Evolutionary conservation across 805 yeast species (phyloP), one percentile per base, ranked within the genome.

Genomic region (Babjeviella inositovora): DNA sequence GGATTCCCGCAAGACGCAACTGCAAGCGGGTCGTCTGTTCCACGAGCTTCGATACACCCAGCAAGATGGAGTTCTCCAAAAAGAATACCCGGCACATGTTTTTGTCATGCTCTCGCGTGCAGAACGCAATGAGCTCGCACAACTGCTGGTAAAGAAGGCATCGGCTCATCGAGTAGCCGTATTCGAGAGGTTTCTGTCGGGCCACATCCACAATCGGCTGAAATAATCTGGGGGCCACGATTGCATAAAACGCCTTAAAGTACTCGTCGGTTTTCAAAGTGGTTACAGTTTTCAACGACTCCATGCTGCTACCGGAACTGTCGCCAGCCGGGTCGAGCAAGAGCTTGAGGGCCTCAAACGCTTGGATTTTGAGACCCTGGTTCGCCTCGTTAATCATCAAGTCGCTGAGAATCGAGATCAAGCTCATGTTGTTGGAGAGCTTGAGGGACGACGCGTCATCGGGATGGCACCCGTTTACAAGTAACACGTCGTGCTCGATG

Each of bases 301-400:
- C n/a, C 9, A n/a, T 13, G 17, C n/a, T 7, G 8, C 24, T n/a
- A 18, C 13, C 11, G 18, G 22, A 15, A 8, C 15, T 15, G 10
- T 23, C 17, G 15, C 15, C 26, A 8, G 36, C 47, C 2, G 80
- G 72, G 37, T 77, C 85, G 8, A 85, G 52, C 16, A 85, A 45
- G 2, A 72, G 69, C 39, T 72, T 72, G 23, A 85, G 46, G 1
- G 94, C 93, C 45, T 84, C 95, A 31, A 66, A 70, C 1, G 85
- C 76, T 43, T 84, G 95, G 5, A 77, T 67, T 38, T 76, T 72
- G 24, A 84, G 47, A 0, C 93, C 92, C 5, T 72, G 63, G 31
- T 70, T 70, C 7, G 55, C 50, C 29, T 77, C 92, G 11, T 63
- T 57, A 3, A 71, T 42, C 5, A 85, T 43, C 10, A 82, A 58